A percentile compares a stretch with the other conserved stretches of the same genome.
These are phyloP conservation scores for Colletotrichum lindemuthianum DNA, from an alignment of 2,329 filamentous ascomycete species.

Conservation along the genomic window DNA sequence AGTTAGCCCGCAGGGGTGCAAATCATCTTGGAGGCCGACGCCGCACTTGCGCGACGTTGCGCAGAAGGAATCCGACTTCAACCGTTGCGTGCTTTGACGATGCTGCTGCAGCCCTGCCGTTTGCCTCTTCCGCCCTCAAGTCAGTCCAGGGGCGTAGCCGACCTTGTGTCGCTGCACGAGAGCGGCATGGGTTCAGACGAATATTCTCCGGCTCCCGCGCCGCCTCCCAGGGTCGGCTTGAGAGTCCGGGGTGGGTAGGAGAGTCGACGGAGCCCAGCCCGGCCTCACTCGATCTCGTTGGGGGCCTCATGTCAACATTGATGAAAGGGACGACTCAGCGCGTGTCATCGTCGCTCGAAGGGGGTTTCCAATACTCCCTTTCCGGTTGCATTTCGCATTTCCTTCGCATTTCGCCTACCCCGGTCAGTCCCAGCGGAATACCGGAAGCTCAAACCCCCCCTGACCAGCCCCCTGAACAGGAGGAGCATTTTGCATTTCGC, in stretches of 20 bases:
- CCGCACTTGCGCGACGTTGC: slow-evolving; percentile 17
- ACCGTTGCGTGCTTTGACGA: slow-evolving; percentile 7
- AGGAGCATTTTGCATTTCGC: neutral
- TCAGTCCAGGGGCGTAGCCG: neutral
- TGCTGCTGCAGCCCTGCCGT: neutral
- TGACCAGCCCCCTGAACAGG: slow-evolving; percentile 14
- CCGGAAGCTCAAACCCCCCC: slow-evolving; percentile 2
- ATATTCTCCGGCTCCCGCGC: slow-evolving; percentile 28
- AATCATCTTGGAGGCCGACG: slow-evolving; percentile 8
- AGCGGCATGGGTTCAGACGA: slow-evolving; percentile 9
- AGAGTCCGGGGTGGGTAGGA: slow-evolving; percentile 13
- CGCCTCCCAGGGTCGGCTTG: slow-evolving; percentile 14
- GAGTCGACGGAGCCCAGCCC: neutral
- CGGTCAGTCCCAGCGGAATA: slow-evolving; percentile 9
- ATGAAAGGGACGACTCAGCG: slow-evolving; percentile 11
- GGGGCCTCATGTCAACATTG: slow-evolving; percentile 3
- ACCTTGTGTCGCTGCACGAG: neutral
- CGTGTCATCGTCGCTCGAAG: slow-evolving; percentile 20
- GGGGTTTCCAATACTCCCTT: slow-evolving; percentile 17
- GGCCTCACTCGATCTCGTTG: neutral
- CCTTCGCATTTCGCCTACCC: slow-evolving; percentile 32
- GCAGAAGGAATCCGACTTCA: slow-evolving; percentile 11
- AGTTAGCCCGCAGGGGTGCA: neutral
- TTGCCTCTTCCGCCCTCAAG: neutral
- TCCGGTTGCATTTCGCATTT: slow-evolving; percentile 24